A percentile compares a stretch with the other conserved stretches of the same genome.
These are phyloP conservation scores for Xylaria sp. DNA, from an alignment of 495 filamentous ascomycete species.

Conservation along the genomic window DNA sequence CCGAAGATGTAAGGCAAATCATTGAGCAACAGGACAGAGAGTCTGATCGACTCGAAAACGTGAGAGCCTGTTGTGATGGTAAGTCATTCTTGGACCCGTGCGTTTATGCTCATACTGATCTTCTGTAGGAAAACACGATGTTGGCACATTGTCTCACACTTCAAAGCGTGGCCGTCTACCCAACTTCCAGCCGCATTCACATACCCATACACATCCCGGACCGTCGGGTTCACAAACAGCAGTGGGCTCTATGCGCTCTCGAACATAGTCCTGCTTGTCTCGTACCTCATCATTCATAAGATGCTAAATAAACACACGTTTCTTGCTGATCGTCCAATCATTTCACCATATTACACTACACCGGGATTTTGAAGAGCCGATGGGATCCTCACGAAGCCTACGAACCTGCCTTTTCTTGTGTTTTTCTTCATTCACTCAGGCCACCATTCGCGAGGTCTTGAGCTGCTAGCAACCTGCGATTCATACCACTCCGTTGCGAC, in stretches of 20 bases:
- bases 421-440: conserved; percentile 11
- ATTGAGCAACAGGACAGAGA: conserved; percentile 78
- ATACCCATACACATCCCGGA: conserved; percentile 46
- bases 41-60: conserved; percentile 85
- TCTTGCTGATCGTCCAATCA: conserved; percentile 28
- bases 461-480: not conserved
- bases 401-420: conserved; percentile 34
- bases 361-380: conserved; percentile 36
- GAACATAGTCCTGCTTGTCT: conserved; percentile 37
- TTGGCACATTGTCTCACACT: conserved; percentile 59
- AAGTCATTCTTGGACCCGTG: conserved; percentile 44
- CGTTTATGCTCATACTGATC: conserved; percentile 33
- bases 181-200: conserved; percentile 34
- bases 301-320: not conserved
- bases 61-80: conserved; percentile 97
- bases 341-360: conserved; percentile 33
- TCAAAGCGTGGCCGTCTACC: conserved; percentile 48
- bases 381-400: conserved; percentile 42
- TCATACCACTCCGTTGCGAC: not conserved
- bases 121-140: conserved; percentile 74
- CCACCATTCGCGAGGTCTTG: not conserved
- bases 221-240: conserved; percentile 47
- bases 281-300: conserved; percentile 29
- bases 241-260: conserved; percentile 39
- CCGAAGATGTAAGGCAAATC: conserved; percentile 77